Evolutionary conservation across 2,329 filamentous ascomycete species (phyloP), one percentile per base, ranked within the genome.

Genomic region (Hypomyces rosellus): DNA sequence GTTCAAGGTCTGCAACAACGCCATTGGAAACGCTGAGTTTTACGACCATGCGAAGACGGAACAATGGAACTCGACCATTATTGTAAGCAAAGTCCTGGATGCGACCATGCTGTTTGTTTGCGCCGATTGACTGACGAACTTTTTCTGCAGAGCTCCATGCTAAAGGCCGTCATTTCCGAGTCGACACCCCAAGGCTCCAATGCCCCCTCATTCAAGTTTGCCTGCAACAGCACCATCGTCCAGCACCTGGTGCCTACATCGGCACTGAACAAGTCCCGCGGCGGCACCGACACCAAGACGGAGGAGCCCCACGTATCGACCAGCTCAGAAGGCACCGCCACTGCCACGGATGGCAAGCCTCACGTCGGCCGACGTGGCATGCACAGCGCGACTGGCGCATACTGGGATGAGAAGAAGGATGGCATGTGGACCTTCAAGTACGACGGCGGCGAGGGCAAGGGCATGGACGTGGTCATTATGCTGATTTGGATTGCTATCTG

Each of bases 201-300:
- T 25, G 74, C 80, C 22, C 85, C 88, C 5, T 70, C 75, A 14
- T 96, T 85, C 81, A 97, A 97, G 72, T 97, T 92, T 73, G 89
- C 90, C 60, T 90, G 95, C 73, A 97, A 96, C 78, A 95, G 89
- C 76, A 97, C 92, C 58, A 96, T 97, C 65, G 95, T 97, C 60
- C 92, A 99, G 75, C 92, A 97, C 74, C 77, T 92, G 34, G 81
- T 86, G 16, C 81, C 85, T 49, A 85, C 81, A 12, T 80, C 81
- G 30, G 74, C 80, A 50, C 73, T 83, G 46, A 85, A 81, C 71
- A 82, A 81, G 70, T 66, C 80, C 54, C 74, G 75, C 58, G 66
- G 68, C 51, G 74, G 79, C 55, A 74, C 71, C 59, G 70, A 76
- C 61, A 66, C 67, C 55, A 69, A 72, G 54, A 63, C 67, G 42